phyloP scores from a whole-genome alignment of 2,329 filamentous ascomycete species.

The Hypoxylon rubiginosum region DNA sequence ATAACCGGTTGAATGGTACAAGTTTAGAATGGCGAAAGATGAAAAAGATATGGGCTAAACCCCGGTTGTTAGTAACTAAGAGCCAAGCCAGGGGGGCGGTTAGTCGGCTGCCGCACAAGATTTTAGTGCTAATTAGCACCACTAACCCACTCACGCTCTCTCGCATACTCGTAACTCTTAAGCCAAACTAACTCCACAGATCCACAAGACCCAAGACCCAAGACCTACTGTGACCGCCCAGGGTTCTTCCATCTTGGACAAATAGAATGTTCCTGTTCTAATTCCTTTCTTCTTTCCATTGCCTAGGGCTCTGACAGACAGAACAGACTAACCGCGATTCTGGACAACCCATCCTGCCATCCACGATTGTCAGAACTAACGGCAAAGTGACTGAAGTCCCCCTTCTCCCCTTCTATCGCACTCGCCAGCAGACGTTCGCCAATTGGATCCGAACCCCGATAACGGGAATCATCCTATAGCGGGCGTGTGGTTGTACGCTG shows the following conservation, averaged over 20 bases:
- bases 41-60: background rate
- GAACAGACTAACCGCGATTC: background rate
- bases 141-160: background rate
- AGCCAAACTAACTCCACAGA: background rate
- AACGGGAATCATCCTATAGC: slow-evolving; percentile 18
- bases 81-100: background rate
- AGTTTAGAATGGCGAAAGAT: background rate
- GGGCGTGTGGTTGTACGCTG: slow-evolving; percentile 5
- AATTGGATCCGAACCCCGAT: slow-evolving; percentile 28
- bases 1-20: background rate
- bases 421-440: slow-evolving; percentile 4
- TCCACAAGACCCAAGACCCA: background rate
- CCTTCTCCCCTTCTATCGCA: slow-evolving; percentile 14
- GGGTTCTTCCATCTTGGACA: slow-evolving; percentile 41
- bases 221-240: slow-evolving; percentile 25
- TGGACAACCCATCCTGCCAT: slow-evolving; percentile 9
- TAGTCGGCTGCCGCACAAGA: slow-evolving; percentile 1
- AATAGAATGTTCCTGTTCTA: slow-evolving; percentile 11
- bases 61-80: background rate
- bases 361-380: background rate
- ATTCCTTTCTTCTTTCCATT: background rate
- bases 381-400: background rate
- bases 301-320: background rate
- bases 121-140: background rate
- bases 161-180: background rate